These are phyloP conservation scores for Tephrocybe sp. DNA, from an alignment of 768 basidiomycete species.

Conservation along the genomic window DNA sequence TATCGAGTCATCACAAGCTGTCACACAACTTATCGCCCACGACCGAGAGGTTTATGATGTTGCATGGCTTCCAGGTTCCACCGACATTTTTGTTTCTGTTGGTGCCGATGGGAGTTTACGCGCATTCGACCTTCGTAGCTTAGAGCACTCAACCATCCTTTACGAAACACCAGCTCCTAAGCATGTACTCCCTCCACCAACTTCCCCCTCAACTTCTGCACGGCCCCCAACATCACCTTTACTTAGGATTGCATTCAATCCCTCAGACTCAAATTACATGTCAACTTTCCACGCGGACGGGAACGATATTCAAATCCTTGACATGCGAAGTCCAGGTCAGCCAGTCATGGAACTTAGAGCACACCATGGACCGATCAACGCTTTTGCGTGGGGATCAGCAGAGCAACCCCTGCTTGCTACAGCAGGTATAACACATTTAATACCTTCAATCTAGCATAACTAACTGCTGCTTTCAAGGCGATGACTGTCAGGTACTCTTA, in stretches of 20 bases:
- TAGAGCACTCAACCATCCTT: conserved; percentile 97
- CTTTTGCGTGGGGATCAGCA: conserved; percentile 86
- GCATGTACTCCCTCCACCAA: conserved; percentile 54
- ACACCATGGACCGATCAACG: conserved; percentile 80
- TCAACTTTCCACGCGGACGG: conserved; percentile 97
- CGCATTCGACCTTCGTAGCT: conserved; percentile 92
- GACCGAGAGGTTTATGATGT: conserved; percentile 97
- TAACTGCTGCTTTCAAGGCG: conserved; percentile 48
- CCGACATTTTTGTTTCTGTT: conserved; percentile 97
- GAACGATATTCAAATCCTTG: conserved; percentile 84
- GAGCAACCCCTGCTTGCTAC: conserved; percentile 85
- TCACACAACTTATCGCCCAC: conserved; percentile 97
- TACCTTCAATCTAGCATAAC: conserved; percentile 1
- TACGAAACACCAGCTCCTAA: conserved; percentile 91
- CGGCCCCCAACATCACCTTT: conserved; percentile 79
- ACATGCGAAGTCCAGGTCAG: conserved; percentile 95
- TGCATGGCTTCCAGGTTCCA: conserved; percentile 95
- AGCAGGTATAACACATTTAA: conserved; percentile 56
- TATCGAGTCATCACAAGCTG: conserved; percentile 87
- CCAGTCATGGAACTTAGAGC: conserved; percentile 90
- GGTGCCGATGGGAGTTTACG: conserved; percentile 96
- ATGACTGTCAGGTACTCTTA: conserved; percentile 90
- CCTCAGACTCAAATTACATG: conserved; percentile 91
- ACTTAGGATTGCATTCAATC: conserved; percentile 87
- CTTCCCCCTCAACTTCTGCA: conserved; percentile 55